These are phyloP conservation scores for Catunica adiposa DNA, from an alignment of 2,329 filamentous ascomycete species.

Conservation along the genomic window DNA sequence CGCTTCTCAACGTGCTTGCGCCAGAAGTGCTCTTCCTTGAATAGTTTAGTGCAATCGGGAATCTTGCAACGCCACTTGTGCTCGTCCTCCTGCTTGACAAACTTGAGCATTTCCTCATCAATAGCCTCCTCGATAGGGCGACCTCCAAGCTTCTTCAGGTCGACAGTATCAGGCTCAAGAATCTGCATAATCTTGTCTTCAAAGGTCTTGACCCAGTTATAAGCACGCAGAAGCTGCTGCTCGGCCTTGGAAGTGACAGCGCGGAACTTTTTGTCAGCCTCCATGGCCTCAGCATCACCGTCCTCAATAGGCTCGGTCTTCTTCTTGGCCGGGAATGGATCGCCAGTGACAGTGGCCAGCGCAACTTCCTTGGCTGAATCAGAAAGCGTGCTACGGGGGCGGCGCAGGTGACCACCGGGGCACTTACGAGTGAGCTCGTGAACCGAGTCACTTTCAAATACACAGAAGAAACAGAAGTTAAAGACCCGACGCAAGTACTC, in stretches of 20 bases:
- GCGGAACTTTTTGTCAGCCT: conserved; percentile 56
- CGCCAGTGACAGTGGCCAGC: conserved; percentile 63
- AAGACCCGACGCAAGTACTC: conserved; percentile 94
- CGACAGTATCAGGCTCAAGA: conserved; percentile 72
- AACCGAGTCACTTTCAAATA: conserved; percentile 94
- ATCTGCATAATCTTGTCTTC: conserved; percentile 93
- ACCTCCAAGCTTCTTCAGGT: conserved; percentile 80
- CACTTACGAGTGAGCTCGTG: conserved; percentile 94
- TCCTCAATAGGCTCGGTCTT: conserved; percentile 47
- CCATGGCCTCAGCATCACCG: conserved; percentile 29
- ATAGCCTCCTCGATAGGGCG: conserved; percentile 72
- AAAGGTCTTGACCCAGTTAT: conserved; percentile 98
- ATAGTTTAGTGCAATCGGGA: conserved; percentile 87
- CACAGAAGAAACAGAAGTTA: conserved; percentile 99
- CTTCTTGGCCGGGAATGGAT: conserved; percentile 72
- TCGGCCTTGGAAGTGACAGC: conserved; percentile 60
- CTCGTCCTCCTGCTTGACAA: conserved; percentile 93
- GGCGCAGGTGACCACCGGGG: conserved; percentile 87
- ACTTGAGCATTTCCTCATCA: conserved; percentile 70
- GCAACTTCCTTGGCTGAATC: conserved; percentile 72
- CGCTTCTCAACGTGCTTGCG: conserved; percentile 95
- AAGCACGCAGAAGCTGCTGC: conserved; percentile 83
- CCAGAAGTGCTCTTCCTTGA: conserved; percentile 97
- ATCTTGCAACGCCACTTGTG: conserved; percentile 95
- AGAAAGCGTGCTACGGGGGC: conserved; percentile 72